phyloP scores from a whole-genome alignment of 1,284 basidiomycete genomes.

The Sporisorium graminicola region DNA sequence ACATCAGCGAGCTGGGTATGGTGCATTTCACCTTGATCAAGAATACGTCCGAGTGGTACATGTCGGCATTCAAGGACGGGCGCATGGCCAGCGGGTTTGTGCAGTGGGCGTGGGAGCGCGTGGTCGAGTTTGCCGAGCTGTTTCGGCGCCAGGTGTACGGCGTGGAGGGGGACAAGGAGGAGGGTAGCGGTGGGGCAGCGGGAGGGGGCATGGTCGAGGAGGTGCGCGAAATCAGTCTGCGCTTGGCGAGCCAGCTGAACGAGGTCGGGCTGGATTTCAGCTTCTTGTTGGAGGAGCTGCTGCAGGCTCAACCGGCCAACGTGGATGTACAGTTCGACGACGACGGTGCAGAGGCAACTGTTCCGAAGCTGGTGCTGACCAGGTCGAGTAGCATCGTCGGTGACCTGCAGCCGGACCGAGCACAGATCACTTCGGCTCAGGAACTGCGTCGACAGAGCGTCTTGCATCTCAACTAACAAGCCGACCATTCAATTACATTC shows the following conservation, averaged over 20 bases:
- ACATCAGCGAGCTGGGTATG: conserved; percentile 81
- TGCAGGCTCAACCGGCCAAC: conserved; percentile 11
- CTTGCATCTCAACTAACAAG: conserved; percentile 23
- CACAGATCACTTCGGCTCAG: conserved; percentile 25
- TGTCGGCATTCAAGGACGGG: conserved; percentile 93
- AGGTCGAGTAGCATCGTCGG: conserved; percentile 14
- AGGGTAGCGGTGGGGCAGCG: too few species aligned
- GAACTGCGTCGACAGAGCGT: conserved; percentile 50
- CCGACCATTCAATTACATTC: not conserved
- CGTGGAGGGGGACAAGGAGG: conserved; percentile 48
- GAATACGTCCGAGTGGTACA: conserved; percentile 97
- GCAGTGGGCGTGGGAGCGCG: conserved; percentile 89
- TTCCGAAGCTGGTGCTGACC: conserved; percentile 20
- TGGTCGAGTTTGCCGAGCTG: conserved; percentile 84
- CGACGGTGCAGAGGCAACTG: not conserved
- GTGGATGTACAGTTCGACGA: conserved; percentile 6
- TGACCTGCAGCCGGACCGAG: not conserved
- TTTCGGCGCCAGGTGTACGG: conserved; percentile 92
- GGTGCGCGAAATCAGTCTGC: conserved; percentile 61
- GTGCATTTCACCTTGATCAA: conserved; percentile 90
- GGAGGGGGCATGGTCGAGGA: conserved; percentile 49
- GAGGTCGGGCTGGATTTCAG: conserved; percentile 45
- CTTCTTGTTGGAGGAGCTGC: conserved; percentile 27
- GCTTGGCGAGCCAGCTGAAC: conserved; percentile 34
- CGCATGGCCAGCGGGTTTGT: conserved; percentile 90